Conservation (phyloP, 2,329 filamentous ascomycete genomes). For the Fusarium continuum region DNA sequence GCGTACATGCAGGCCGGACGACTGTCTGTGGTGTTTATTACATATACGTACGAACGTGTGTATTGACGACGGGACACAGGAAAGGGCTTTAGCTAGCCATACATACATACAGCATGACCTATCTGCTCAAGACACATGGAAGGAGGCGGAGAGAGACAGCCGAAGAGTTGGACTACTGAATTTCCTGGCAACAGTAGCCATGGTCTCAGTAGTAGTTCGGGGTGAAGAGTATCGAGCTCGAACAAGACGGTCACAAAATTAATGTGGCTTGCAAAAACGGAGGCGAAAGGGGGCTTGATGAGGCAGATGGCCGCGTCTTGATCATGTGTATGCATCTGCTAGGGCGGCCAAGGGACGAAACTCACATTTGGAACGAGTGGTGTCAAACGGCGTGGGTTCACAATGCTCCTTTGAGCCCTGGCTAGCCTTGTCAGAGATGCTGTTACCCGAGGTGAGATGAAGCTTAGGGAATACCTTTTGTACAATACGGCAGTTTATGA, state of each 20-base stretch:
- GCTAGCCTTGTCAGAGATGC: slow-evolving; percentile 13
- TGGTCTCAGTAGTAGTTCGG: background rate
- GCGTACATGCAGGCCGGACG: slow-evolving; percentile 40
- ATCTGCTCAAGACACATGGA: slow-evolving; percentile 26
- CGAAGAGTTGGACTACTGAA: slow-evolving; percentile 5
- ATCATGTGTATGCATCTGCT: slow-evolving; percentile 19
- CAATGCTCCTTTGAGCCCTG: slow-evolving; percentile 14
- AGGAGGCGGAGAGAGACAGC: slow-evolving; percentile 4
- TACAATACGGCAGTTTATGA: slow-evolving; percentile 25
- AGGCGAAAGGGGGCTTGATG: slow-evolving; percentile 16
- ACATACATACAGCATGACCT: slow-evolving; percentile 11
- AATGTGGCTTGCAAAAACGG: background rate
- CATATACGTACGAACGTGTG: slow-evolving; percentile 42
- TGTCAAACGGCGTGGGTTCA: slow-evolving; percentile 4
- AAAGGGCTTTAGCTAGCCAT: slow-evolving; percentile 9
- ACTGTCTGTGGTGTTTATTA: slow-evolving; percentile 24
- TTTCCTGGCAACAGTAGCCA: slow-evolving; percentile 19
- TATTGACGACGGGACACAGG: slow-evolving; percentile 30
- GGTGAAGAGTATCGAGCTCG: background rate
- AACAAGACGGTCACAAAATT: background rate
- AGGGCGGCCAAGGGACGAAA: slow-evolving; percentile 9
- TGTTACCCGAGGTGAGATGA: slow-evolving; percentile 29
- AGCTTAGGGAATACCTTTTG: slow-evolving; percentile 10
- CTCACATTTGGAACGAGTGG: background rate
- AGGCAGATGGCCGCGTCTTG: slow-evolving; percentile 29